Percentiles rank a stretch among this genome's conserved stretches.
phyloP scores from a whole-genome alignment of 306 rosid species.

The Vachellia pachyceras region DNA sequence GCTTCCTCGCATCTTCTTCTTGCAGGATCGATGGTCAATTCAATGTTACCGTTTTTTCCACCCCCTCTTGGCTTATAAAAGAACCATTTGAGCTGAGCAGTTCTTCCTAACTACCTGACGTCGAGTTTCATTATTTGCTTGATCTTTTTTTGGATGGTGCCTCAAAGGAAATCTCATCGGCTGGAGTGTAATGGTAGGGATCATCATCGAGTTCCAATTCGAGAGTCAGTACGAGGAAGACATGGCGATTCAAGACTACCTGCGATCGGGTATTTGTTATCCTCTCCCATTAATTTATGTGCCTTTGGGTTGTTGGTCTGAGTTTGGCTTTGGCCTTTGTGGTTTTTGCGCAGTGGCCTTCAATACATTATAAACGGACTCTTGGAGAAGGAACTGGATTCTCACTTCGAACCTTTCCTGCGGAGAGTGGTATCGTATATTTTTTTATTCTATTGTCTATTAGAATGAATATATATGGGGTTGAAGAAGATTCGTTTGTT shows the following conservation, averaged over 20 bases:
- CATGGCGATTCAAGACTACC: slow-evolving; percentile 33
- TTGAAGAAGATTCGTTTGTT: background rate
- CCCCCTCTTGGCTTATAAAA: too few relatives aligned
- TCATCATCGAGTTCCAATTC: slow-evolving; percentile 33
- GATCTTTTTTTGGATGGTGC: slow-evolving; percentile 52
- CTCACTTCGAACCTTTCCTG: slow-evolving; percentile 46
- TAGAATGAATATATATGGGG: background rate
- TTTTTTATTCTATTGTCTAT: slow-evolving; percentile 11
- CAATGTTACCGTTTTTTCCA: too few relatives aligned
- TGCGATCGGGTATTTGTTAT: slow-evolving; percentile 7
- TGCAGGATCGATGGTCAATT: too few relatives aligned
- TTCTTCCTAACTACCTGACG: background rate
- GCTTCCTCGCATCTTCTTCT: too few relatives aligned
- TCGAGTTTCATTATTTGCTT: background rate
- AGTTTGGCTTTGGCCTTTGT: slow-evolving; percentile 40
- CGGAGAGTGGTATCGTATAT: slow-evolving; percentile 50
- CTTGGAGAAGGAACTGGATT: slow-evolving; percentile 1
- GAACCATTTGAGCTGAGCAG: too few relatives aligned
- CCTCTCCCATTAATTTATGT: background rate
- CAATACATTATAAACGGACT: slow-evolving; percentile 23
- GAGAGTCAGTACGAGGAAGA: slow-evolving; percentile 33
- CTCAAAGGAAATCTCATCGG: slow-evolving; percentile 26
- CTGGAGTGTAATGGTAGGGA: slow-evolving; percentile 7
- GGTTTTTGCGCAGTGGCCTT: slow-evolving; percentile 51
- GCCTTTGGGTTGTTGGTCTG: background rate